Evolutionary conservation across 805 yeast genomes (phyloP).

Genomic region (Blastobotrys mokoenaii): DNA sequence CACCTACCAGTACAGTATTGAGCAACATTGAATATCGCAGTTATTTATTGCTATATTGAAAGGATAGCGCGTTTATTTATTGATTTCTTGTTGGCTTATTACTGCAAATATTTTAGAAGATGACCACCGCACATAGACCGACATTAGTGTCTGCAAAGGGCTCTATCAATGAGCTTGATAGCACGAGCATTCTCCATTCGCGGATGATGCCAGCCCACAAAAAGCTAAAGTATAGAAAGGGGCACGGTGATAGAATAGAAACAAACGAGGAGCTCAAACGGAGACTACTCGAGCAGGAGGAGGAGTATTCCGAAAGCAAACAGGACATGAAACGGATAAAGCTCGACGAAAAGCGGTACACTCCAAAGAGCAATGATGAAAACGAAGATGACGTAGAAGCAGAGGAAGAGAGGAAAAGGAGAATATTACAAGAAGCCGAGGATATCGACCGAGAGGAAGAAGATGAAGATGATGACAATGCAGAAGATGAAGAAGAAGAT

Average conservation of each 20-base stretch:
- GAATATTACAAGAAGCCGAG: constrained; percentile 6
- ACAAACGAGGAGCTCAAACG: constrained; percentile 18
- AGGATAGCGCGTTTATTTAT: no score
- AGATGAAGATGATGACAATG: constrained; percentile 8
- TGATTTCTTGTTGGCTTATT: no score
- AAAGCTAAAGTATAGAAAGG: constrained; percentile 40
- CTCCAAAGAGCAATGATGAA: constrained; percentile 1
- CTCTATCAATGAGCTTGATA: constrained; percentile 34
- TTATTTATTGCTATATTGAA: no score
- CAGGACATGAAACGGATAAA: no score
- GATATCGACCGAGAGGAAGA: constrained; percentile 8
- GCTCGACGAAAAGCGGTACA: no score
- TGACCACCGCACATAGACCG: constrained; percentile 68
- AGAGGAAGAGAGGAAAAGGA: constrained; percentile 9
- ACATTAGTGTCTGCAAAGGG: constrained; percentile 60
- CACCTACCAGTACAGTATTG: no score
- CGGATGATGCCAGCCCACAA: constrained; percentile 48
- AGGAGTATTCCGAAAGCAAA: constrained; percentile 12
- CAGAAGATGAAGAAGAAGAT: constrained; percentile 10
- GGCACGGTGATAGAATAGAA: constrained; percentile 24
- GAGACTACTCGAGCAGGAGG: constrained; percentile 19
- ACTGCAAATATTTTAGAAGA: constrained; percentile 15
- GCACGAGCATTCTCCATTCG: constrained; percentile 44
- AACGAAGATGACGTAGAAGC: constrained; percentile 15
- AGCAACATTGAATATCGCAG: no score